These are phyloP conservation scores for Fusarium burgessii DNA, from an alignment of 2,329 filamentous ascomycete genomes.

Conservation along the genomic window DNA sequence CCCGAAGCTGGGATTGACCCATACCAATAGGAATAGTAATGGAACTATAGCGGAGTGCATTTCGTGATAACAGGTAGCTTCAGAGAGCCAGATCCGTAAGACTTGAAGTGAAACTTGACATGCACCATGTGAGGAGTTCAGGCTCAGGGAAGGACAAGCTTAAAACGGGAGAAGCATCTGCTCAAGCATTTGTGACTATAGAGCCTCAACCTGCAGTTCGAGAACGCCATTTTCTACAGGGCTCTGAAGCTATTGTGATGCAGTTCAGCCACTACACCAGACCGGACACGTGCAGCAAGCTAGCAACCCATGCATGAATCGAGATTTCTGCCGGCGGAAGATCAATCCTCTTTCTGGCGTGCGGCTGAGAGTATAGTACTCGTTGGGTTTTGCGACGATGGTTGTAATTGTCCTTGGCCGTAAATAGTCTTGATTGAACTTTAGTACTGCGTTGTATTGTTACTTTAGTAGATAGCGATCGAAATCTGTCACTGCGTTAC, in stretches of 20 bases:
- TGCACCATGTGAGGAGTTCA: accelerated
- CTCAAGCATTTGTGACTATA: no score
- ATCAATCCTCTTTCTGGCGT: neutral
- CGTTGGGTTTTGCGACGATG: neutral
- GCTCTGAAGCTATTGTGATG: no score
- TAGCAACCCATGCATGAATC: neutral
- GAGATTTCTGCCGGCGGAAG: neutral
- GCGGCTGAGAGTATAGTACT: neutral
- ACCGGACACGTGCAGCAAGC: neutral
- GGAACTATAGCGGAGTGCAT: neutral
- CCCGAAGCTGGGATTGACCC: neutral
- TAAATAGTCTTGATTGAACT: no score
- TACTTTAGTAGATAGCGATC: no score
- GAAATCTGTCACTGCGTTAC: no score
- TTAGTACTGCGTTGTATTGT: no score
- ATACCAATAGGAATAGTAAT: neutral
- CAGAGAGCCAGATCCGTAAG: neutral
- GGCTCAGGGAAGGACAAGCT: neutral
- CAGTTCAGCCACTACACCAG: neutral
- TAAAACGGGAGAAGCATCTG: neutral
- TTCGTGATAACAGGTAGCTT: accelerated
- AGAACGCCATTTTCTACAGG: neutral
- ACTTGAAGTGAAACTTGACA: no score
- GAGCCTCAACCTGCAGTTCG: neutral
- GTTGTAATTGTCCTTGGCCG: no score